Evolutionary conservation across 768 basidiomycete species (phyloP), one percentile per base, ranked within the genome.

Genomic region (Exidia glandulosa): DNA sequence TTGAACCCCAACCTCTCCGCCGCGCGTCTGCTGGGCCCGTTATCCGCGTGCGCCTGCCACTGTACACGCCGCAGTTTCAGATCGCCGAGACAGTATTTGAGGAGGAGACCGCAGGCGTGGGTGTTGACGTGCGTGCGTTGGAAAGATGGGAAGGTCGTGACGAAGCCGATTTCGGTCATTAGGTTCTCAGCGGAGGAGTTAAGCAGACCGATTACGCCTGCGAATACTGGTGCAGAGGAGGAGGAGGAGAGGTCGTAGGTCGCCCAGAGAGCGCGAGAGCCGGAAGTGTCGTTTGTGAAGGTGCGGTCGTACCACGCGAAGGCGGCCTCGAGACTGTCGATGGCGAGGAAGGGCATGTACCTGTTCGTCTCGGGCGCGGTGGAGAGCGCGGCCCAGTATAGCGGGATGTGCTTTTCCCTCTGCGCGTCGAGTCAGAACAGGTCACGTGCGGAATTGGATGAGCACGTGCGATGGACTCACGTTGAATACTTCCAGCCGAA

Each of bases 61-160:
- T 80, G 79, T 0, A 86, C 80, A 10, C 86, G 76, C 2, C 86
- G 76, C 33, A 88, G 67, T 1, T 82, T 80, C 2, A 87, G 72
- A 0, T 80, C 81, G 30, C 67, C 64, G 29, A 72, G 60, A 63
- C 65, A 50, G 63, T 72, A 73, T 25, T 59, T 62, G 23, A 90
- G 71, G 47, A 74, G 68, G 13, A 76, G 64, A 13, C 70, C 71
- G 57, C 73, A 68, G 7, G 76, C 73, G 60, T 77, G 75, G 12
- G 82, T 77, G 2, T 82, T 77, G 32, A 87, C 78, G 62, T 87
- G 83, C 0, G 83, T 86, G 13, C 81, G 74, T 60, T 86, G 85
- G 67, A 84, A 88, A 1, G 66, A 67, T 1, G 84, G 82, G 1
- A 83, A 69, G 45, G 81, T 77, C 52, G 83, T 70, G 36, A 84